Conservation (phyloP, 176 grass and related monocot genomes). For the Eleusine coracana region DNA sequence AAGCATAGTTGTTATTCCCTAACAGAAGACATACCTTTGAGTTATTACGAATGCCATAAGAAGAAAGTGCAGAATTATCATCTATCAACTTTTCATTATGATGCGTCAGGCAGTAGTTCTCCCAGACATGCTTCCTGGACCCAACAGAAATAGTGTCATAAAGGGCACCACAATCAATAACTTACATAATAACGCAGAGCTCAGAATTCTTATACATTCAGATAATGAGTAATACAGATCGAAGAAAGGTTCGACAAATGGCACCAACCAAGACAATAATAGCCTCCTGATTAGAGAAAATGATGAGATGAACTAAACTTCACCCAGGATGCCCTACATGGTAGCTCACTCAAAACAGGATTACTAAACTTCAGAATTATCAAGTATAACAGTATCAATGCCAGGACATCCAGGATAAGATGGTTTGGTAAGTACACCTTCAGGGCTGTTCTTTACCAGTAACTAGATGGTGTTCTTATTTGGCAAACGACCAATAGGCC, state of each 20-base stretch:
- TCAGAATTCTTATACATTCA: constrained; percentile 2
- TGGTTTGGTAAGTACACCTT: not conserved
- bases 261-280: constrained; percentile 16
- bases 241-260: not conserved
- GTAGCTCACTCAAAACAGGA: not conserved
- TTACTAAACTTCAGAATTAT: constrained; percentile 1
- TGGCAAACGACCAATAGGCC: not conserved
- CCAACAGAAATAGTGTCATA: constrained; percentile 11
- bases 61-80: constrained; percentile 68
- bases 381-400: not conserved
- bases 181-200: not conserved
- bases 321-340: not conserved
- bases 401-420: not conserved
- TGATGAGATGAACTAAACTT: not conserved
- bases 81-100: constrained; percentile 79
- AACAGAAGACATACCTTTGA: constrained; percentile 63
- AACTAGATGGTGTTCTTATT: not conserved
- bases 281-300: not conserved
- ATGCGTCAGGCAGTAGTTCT: constrained; percentile 71
- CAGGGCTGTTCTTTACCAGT: not conserved
- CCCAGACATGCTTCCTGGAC: constrained; percentile 90
- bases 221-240: not conserved
- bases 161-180: not conserved
- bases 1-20: not conserved
- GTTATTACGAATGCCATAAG: constrained; percentile 61